Conservation (phyloP, 495 filamentous ascomycete species). For the Penicillium cosmopolitanum region DNA sequence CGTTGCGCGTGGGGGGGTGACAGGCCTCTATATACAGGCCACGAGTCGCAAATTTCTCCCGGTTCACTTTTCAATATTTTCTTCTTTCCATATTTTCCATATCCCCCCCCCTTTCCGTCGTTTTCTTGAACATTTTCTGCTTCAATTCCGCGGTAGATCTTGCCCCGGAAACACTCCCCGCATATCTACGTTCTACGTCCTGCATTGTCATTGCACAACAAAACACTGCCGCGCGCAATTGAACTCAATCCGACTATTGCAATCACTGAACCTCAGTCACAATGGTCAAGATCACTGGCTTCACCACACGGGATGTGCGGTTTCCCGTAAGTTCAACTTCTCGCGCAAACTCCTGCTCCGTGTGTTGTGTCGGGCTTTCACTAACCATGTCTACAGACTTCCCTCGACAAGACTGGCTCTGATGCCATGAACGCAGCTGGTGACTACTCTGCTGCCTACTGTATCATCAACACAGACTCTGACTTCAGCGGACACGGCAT, state of each 20-base stretch:
- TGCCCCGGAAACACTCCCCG: background rate
- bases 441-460: slow-evolving; percentile 92
- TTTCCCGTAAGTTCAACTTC: slow-evolving; percentile 66
- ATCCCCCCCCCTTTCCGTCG: background rate
- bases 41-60: slow-evolving; percentile 18
- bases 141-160: background rate
- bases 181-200: background rate
- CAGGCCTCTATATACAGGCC: slow-evolving; percentile 30
- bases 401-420: slow-evolving; percentile 90
- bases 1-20: slow-evolving; percentile 25
- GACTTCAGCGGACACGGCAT: slow-evolving; percentile 80
- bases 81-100: slow-evolving; percentile 3
- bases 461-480: slow-evolving; percentile 83
- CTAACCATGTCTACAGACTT: slow-evolving; percentile 58
- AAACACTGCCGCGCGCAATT: slow-evolving; percentile 9
- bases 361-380: background rate
- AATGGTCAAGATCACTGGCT: slow-evolving; percentile 81
- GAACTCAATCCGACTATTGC: slow-evolving; percentile 1
- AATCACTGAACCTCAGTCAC: slow-evolving; percentile 12
- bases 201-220: slow-evolving; percentile 1
- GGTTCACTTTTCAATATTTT: slow-evolving; percentile 8
- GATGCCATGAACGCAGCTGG: slow-evolving; percentile 97
- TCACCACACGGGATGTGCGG: slow-evolving; percentile 81
- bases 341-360: background rate
- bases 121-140: background rate